phyloP scores from a whole-genome alignment of 257 asterid species.

The Gentiana straminea region DNA sequence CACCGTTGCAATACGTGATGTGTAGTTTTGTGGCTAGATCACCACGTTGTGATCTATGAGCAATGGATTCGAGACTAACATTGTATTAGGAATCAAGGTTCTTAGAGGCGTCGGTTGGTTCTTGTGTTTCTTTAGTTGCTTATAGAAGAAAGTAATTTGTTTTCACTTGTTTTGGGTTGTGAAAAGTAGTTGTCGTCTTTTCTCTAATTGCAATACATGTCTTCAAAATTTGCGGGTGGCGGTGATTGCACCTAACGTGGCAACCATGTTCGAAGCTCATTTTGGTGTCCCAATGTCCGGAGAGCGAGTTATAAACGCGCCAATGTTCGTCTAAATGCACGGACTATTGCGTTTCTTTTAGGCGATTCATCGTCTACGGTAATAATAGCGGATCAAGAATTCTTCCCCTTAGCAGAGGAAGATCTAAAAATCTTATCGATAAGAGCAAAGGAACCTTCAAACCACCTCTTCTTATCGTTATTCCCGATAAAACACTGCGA shows the following conservation, averaged over 20 bases:
- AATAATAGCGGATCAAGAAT: constrained; percentile 86
- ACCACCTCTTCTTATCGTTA: constrained; percentile 54
- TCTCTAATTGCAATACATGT: not conserved
- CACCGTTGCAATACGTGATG: too few species aligned
- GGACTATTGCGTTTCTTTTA: constrained; percentile 66
- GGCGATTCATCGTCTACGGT: constrained; percentile 69
- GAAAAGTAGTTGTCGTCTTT: too few species aligned
- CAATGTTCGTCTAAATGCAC: constrained; percentile 75
- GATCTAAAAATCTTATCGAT: constrained; percentile 45
- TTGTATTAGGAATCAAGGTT: too few species aligned
- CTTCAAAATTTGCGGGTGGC: constrained; percentile 53
- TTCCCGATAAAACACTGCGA: constrained; percentile 73
- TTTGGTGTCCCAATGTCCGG: constrained; percentile 96
- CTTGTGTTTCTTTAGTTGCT: too few species aligned
- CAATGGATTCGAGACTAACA: too few species aligned
- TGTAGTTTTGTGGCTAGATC: too few species aligned
- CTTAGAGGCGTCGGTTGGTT: too few species aligned
- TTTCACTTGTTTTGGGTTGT: too few species aligned
- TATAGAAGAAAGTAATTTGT: too few species aligned
- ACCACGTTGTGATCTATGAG: too few species aligned
- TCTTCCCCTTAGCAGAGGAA: constrained; percentile 61
- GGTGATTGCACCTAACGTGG: constrained; percentile 85
- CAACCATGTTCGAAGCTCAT: constrained; percentile 84
- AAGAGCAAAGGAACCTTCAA: constrained; percentile 32
- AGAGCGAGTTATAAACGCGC: constrained; percentile 87